Evolutionary conservation across 257 asterid genomes (phyloP).

Genomic region (Buddleja alternifolia): DNA sequence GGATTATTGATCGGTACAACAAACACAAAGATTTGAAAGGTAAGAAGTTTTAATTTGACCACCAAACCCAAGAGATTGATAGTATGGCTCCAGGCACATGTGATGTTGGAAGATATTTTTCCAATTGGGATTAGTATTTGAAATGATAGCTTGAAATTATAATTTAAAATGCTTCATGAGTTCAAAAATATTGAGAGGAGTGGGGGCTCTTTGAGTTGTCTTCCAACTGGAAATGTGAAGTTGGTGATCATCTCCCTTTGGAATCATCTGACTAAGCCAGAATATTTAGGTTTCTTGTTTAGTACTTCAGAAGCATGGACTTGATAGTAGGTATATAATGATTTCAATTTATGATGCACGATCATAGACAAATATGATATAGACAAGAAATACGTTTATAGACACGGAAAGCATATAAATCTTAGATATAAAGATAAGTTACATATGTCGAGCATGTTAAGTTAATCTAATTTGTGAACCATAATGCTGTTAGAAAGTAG

Average conservation of each 20-base stretch:
- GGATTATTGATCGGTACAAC: too few species aligned
- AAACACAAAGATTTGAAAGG: background rate
- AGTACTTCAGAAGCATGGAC: slow-evolving; percentile 31
- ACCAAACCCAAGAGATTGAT: slow-evolving; percentile 25
- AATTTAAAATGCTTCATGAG: slow-evolving; percentile 37
- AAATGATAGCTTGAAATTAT: slow-evolving; percentile 37
- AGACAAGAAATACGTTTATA: too few species aligned
- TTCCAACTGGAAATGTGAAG: slow-evolving; percentile 36
- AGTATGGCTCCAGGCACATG: slow-evolving; percentile 48
- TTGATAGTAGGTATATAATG: slow-evolving; percentile 2
- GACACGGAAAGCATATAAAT: too few species aligned
- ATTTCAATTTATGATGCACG: too few species aligned
- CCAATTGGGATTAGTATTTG: slow-evolving; percentile 34
- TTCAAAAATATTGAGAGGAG: slow-evolving; percentile 32
- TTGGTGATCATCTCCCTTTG: slow-evolving; percentile 12
- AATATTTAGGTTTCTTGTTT: slow-evolving; percentile 31
- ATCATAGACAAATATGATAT: too few species aligned
- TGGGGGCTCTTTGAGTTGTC: slow-evolving; percentile 53
- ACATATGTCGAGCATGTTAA: too few species aligned
- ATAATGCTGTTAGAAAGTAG: too few species aligned
- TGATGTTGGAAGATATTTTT: slow-evolving; percentile 42
- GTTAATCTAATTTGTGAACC: too few species aligned
- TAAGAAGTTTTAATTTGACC: slow-evolving; percentile 22
- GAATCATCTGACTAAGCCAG: slow-evolving; percentile 1
- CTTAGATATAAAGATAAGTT: too few species aligned